phyloP scores from a whole-genome alignment of 2,329 filamentous ascomycete genomes.

The Curvularia eragrostidis region DNA sequence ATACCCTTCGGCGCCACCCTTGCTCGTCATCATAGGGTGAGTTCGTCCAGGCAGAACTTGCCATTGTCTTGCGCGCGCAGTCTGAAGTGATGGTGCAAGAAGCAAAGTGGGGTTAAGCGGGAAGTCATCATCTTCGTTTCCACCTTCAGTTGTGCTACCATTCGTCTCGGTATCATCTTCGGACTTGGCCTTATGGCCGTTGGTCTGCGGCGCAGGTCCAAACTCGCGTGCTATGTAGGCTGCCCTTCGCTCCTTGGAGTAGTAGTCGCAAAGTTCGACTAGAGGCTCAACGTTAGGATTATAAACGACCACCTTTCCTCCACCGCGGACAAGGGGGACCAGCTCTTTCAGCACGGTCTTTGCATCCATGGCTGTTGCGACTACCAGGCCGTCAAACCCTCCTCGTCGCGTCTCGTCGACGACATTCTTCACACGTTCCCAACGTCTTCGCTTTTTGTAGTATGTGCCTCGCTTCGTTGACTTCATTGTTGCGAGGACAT shows the following conservation, averaged over 20 bases:
- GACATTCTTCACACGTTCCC: conserved; percentile 73
- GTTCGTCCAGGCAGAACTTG: conserved; percentile 92
- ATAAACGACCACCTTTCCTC: conserved; percentile 86
- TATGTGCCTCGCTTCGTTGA: conserved; percentile 82
- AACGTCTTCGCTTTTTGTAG: conserved; percentile 86
- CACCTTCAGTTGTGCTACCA: conserved; percentile 22
- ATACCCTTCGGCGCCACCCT: conserved; percentile 88
- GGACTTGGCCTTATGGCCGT: conserved; percentile 20
- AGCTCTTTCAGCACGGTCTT: conserved; percentile 74
- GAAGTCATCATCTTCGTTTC: conserved; percentile 67
- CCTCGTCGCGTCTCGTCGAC: conserved; percentile 78
- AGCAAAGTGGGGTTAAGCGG: conserved; percentile 86
- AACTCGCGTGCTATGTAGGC: conserved; percentile 61
- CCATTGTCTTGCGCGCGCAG: conserved; percentile 78
- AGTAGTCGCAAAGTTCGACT: conserved; percentile 78
- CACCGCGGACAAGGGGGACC: conserved; percentile 81
- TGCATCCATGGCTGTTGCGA: conserved; percentile 83
- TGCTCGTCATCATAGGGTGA: conserved; percentile 90
- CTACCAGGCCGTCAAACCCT: conserved; percentile 80
- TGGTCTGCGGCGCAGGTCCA: conserved; percentile 20
- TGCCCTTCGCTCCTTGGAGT: conserved; percentile 78
- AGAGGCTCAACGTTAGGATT: conserved; percentile 81
- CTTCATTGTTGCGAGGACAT: conserved; percentile 74
- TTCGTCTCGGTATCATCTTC: conserved; percentile 27
- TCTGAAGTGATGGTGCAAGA: conserved; percentile 81